Evolutionary conservation across 78 protist species (phyloP).

Genomic region (Speleostelium caveatum): DNA sequence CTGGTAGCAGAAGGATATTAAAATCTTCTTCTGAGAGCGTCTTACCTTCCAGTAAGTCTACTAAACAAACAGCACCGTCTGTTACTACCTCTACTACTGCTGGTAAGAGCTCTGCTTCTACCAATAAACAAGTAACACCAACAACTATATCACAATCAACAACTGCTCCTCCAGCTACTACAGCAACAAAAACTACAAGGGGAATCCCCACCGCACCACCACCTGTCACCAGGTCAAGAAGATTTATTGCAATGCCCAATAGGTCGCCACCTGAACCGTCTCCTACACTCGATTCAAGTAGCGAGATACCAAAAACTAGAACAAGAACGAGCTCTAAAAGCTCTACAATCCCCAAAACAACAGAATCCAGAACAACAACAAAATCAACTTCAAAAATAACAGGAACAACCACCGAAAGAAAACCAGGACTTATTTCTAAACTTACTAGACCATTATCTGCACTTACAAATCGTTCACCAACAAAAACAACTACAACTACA

Average conservation of each 20-base stretch:
- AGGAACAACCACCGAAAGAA: background rate
- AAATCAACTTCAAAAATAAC: background rate
- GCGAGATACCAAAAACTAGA: background rate
- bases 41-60: too few relatives aligned
- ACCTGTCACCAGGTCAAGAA: too few relatives aligned
- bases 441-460: background rate
- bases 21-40: too few relatives aligned
- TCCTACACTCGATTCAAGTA: too few relatives aligned
- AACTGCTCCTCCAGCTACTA: background rate
- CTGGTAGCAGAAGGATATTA: too few relatives aligned
- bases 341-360: background rate
- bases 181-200: conserved; percentile 3
- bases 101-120: too few relatives aligned
- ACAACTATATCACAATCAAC: background rate
- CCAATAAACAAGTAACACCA: background rate
- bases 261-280: too few relatives aligned
- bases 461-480: background rate
- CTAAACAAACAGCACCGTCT: too few relatives aligned
- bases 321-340: background rate
- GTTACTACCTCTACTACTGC: too few relatives aligned
- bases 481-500: conserved; percentile 1
- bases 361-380: background rate
- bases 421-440: background rate
- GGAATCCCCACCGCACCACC: background rate
- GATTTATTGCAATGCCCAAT: too few relatives aligned